Evolutionary conservation across 805 yeast genomes (phyloP).

Genomic region (Suhomyces kilbournensis): DNA sequence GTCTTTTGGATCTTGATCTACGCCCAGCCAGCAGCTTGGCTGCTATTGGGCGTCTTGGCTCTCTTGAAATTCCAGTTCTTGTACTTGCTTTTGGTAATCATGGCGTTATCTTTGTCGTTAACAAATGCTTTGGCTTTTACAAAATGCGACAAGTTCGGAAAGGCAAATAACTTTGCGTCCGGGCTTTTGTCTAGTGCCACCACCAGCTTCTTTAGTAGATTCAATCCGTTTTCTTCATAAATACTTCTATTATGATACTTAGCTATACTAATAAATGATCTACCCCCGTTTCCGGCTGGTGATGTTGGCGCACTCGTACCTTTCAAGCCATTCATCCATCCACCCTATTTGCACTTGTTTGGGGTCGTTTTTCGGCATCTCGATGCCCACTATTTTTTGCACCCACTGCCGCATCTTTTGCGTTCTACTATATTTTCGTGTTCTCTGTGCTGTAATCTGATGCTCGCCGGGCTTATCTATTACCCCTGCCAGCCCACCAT

Average conservation of each 20-base stretch:
- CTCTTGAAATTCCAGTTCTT: slow-evolving; percentile 72
- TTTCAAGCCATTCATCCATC: background rate
- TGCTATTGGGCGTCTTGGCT: slow-evolving; percentile 70
- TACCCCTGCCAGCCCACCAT: background rate
- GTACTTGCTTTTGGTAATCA: slow-evolving; percentile 56
- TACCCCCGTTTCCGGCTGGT: background rate
- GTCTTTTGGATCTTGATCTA: slow-evolving; percentile 84
- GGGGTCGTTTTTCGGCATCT: background rate
- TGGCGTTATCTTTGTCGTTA: slow-evolving; percentile 68
- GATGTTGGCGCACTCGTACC: background rate
- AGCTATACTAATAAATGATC: background rate
- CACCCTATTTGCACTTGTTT: background rate
- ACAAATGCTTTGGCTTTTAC: slow-evolving; percentile 90
- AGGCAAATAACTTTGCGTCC: slow-evolving; percentile 66
- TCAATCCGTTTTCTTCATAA: slow-evolving; percentile 37
- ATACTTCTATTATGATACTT: background rate
- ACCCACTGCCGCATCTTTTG: background rate
- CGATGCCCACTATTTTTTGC: background rate
- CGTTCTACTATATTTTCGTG: background rate
- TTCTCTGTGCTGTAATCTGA: background rate
- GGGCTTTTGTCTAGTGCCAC: slow-evolving; percentile 55
- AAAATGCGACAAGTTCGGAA: slow-evolving; percentile 87
- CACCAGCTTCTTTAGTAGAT: slow-evolving; percentile 42
- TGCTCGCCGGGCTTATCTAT: background rate
- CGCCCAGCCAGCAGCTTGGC: slow-evolving; percentile 74